These are phyloP conservation scores for Withania somnifera DNA, from an alignment of 305 asterid genomes.

Conservation along the genomic window DNA sequence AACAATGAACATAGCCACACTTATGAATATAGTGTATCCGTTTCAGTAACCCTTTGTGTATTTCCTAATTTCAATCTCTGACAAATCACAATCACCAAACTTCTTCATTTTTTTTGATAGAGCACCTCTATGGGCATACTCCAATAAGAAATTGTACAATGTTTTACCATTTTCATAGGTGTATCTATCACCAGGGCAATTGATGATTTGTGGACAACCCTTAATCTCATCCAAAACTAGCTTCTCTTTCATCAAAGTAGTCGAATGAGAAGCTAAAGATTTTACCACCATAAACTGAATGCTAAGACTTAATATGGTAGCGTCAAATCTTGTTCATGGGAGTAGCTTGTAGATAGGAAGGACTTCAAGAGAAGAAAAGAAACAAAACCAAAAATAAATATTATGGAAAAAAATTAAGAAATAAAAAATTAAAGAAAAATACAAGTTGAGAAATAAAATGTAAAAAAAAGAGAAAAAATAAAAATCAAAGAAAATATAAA, in stretches of 20 bases:
- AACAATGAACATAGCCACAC: slow-evolving; percentile 58
- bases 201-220: slow-evolving; percentile 36
- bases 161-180: slow-evolving; percentile 43
- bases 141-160: slow-evolving; percentile 49
- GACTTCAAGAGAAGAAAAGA: too few species aligned
- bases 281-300: slow-evolving; percentile 61
- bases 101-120: slow-evolving; percentile 28
- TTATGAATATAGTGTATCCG: slow-evolving; percentile 44
- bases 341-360: too few species aligned
- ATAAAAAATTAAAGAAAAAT: too few species aligned
- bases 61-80: slow-evolving; percentile 24
- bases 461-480: too few species aligned
- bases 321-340: too few species aligned
- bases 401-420: too few species aligned
- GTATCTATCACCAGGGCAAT: slow-evolving; percentile 40
- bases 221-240: slow-evolving; percentile 34
- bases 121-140: slow-evolving; percentile 65
- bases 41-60: slow-evolving; percentile 30
- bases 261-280: slow-evolving; percentile 22
- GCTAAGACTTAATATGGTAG: too few species aligned
- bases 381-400: too few species aligned
- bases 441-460: too few species aligned
- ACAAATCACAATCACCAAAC: slow-evolving; percentile 10
- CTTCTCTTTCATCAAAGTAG: slow-evolving; percentile 39
- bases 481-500: too few species aligned